A percentile compares a stretch with the other conserved stretches of the same genome.
Evolutionary conservation across 1,284 basidiomycete species (phyloP).

Genomic region (Cryptococcus amylolentus): DNA sequence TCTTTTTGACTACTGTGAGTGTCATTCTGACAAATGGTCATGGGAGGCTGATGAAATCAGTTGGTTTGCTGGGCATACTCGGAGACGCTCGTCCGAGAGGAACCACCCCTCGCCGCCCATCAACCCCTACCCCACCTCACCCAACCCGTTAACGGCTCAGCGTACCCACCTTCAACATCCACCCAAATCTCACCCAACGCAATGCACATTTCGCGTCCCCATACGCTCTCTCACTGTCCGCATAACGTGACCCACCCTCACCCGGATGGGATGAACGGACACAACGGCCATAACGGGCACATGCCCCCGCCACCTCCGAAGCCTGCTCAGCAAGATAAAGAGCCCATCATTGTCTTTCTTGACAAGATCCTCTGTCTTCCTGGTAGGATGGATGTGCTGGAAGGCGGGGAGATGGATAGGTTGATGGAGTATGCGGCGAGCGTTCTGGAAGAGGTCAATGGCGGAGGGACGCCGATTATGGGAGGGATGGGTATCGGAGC

Average conservation of each 20-base stretch:
- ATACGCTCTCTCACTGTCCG: neutral
- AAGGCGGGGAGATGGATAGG: conserved; percentile 1
- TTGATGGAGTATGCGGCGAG: conserved; percentile 7
- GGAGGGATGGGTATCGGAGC: too few relatives aligned
- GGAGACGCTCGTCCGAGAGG: conserved; percentile 5
- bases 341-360: conserved; percentile 6
- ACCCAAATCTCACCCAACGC: neutral
- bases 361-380: conserved; percentile 4
- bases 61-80: conserved; percentile 34
- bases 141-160: neutral
- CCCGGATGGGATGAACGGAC: neutral
- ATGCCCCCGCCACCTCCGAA: neutral
- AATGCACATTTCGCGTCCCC: neutral
- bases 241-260: neutral
- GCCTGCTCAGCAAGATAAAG: neutral
- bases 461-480: too few relatives aligned
- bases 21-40: neutral
- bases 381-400: conserved; percentile 2
- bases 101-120: neutral
- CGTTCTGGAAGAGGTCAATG: neutral
- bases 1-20: conserved; percentile 38
- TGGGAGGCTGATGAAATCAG: conserved; percentile 3
- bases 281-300: too few relatives aligned
- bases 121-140: neutral
- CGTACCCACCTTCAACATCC: neutral